Evolutionary conservation across 768 basidiomycete genomes (phyloP).

Genomic region (Agrocybe chaxingu): DNA sequence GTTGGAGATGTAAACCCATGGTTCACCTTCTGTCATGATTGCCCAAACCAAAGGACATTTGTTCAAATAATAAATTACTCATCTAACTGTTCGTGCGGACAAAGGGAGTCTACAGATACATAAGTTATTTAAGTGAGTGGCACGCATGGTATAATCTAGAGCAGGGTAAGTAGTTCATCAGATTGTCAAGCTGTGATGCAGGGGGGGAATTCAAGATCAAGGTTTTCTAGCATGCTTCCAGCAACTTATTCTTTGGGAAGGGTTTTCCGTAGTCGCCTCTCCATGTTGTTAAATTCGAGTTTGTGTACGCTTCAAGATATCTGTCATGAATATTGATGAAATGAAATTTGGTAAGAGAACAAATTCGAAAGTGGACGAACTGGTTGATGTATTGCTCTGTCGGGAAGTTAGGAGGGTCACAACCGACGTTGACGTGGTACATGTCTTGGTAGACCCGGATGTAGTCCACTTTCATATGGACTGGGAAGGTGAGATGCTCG

Average conservation of each 20-base stretch:
- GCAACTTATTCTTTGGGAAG: slow-evolving; percentile 65
- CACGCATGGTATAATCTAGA: no score
- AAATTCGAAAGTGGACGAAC: slow-evolving; percentile 30
- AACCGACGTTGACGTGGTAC: slow-evolving; percentile 73
- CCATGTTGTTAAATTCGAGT: slow-evolving; percentile 82
- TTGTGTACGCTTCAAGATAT: slow-evolving; percentile 71
- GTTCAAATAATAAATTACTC: no score
- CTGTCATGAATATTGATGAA: slow-evolving; percentile 19
- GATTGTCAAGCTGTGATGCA: no score
- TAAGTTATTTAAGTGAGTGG: no score
- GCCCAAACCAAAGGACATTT: no score
- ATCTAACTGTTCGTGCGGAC: no score
- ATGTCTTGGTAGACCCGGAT: slow-evolving; percentile 87
- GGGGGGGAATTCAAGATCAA: no score
- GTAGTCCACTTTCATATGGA: slow-evolving; percentile 78
- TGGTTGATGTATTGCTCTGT: slow-evolving; percentile 79
- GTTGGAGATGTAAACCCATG: no score
- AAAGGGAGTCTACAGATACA: no score
- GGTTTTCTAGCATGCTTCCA: slow-evolving; percentile 49
- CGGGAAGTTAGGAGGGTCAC: slow-evolving; percentile 76
- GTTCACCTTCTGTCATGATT: no score
- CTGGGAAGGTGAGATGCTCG: slow-evolving; percentile 66
- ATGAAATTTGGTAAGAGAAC: not conserved
- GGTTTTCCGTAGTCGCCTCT: slow-evolving; percentile 56
- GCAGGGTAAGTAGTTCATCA: no score